Percentiles rank a stretch among this genome's conserved stretches.
Conservation (phyloP, 331 rosid genomes). For the Erythrophleum ivorense region DNA sequence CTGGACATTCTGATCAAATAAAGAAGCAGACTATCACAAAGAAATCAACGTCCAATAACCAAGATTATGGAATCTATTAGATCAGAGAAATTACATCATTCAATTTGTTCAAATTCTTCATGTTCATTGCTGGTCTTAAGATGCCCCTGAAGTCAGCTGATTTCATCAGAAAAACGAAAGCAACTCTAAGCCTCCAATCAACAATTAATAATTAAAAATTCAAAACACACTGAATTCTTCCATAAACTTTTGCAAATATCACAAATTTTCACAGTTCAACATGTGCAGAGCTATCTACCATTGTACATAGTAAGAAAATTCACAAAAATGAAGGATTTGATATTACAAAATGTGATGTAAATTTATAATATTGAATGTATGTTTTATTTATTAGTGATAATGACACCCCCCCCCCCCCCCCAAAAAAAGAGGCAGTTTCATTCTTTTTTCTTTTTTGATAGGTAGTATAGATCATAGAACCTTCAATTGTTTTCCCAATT, state of each 20-base stretch:
- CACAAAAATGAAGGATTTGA: background rate
- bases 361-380: background rate
- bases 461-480: background rate
- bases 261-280: background rate
- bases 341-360: background rate
- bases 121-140: constrained; percentile 78
- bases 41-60: constrained; percentile 32
- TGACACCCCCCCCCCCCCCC: background rate
- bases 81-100: constrained; percentile 61
- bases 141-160: constrained; percentile 84
- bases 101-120: constrained; percentile 67
- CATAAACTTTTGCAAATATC: background rate
- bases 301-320: background rate
- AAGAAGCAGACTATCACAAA: constrained; percentile 38
- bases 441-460: background rate
- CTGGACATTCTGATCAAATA: constrained; percentile 70
- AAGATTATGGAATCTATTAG: constrained; percentile 35
- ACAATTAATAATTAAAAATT: constrained; percentile 32
- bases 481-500: background rate
- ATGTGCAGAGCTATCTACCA: background rate
- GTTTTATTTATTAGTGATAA: background rate
- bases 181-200: constrained; percentile 48
- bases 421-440: background rate
- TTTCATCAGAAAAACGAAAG: constrained; percentile 47
- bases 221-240: background rate